Evolutionary conservation across 257 asterid species (phyloP).

Genomic region (Knoxia roxburghii): DNA sequence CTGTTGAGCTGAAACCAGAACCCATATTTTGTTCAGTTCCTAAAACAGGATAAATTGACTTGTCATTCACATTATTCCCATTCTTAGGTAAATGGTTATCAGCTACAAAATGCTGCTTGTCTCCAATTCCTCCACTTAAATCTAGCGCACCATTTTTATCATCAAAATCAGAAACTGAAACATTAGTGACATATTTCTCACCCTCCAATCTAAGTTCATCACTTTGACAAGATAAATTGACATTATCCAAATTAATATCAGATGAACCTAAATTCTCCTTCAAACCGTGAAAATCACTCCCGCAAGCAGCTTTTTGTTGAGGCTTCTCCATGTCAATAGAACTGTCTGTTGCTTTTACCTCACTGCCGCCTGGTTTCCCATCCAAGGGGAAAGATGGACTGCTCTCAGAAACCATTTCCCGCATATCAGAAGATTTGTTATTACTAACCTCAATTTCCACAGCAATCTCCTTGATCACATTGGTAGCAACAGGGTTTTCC

Average conservation of each 20-base stretch:
- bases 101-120: constrained; percentile 23
- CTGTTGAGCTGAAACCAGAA: constrained; percentile 19
- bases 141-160: constrained; percentile 27
- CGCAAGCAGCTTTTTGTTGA: constrained; percentile 24
- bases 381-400: constrained; percentile 21
- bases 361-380: constrained; percentile 23
- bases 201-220: constrained; percentile 27
- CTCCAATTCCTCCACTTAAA: constrained; percentile 22
- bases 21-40: constrained; percentile 23
- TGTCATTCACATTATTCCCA: constrained; percentile 17
- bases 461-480: constrained; percentile 16
- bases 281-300: constrained; percentile 28
- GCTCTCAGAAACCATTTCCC: constrained; percentile 19
- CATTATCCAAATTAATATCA: constrained; percentile 20
- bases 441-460: constrained; percentile 16
- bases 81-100: constrained; percentile 20
- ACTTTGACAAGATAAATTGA: constrained; percentile 17
- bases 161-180: constrained; percentile 30
- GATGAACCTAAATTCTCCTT: constrained; percentile 29
- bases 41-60: constrained; percentile 19
- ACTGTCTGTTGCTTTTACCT: constrained; percentile 14
- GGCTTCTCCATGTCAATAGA: constrained; percentile 28
- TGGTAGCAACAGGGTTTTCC: constrained; percentile 12
- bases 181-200: constrained; percentile 28
- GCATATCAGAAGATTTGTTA: constrained; percentile 19